Evolutionary conservation across 73 alveolate genomes (phyloP), one percentile per base, ranked within the genome.

Genomic region (Stentor coeruleus): DNA sequence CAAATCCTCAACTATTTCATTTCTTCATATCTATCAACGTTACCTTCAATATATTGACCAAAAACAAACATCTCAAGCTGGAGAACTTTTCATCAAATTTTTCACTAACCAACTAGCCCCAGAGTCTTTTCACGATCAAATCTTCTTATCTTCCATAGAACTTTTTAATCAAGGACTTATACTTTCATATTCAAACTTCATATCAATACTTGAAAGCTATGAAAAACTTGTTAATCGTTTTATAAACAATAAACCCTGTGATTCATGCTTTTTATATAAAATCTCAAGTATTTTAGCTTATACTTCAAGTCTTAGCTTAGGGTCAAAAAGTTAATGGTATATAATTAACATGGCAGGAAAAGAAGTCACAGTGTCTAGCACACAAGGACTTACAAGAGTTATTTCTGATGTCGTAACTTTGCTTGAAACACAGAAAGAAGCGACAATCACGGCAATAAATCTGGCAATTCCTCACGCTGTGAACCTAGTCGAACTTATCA

Each of bases 321-420:
- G n/a, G n/a, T n/a, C n/a, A n/a, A n/a, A n/a, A n/a, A n/a, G n/a
- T n/a, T n/a, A n/a, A n/a, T n/a, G n/a, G n/a, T n/a, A n/a, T n/a
- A n/a, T n/a, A n/a, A n/a, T n/a, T n/a, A n/a, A n/a, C n/a, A n/a
- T n/a, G n/a, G n/a, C n/a, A n/a, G n/a, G n/a, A n/a, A n/a, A n/a
- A n/a, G 79, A 66, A 31, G 79, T 66, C 15, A 20, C 79, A 15
- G 37, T 66, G 11, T 66, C 79, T 11, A 66, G 79, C 79, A 66
- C 79, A 20, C 79, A 66, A 66, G 79, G 79, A 20, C 37, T 66
- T 11, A 20, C 79, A 26, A 66, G 37, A 33, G 40, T 20, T 40
- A 33, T 66, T 1, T 20, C 79, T 66, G 79, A 66, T 28, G 79
- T 66, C 49, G 79, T 31, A 20, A 33, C 79, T 26, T 31, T 66